Percentiles rank a stretch among this genome's conserved stretches.
Conservation (phyloP, 768 basidiomycete genomes). For the Amyloporia xantha region DNA sequence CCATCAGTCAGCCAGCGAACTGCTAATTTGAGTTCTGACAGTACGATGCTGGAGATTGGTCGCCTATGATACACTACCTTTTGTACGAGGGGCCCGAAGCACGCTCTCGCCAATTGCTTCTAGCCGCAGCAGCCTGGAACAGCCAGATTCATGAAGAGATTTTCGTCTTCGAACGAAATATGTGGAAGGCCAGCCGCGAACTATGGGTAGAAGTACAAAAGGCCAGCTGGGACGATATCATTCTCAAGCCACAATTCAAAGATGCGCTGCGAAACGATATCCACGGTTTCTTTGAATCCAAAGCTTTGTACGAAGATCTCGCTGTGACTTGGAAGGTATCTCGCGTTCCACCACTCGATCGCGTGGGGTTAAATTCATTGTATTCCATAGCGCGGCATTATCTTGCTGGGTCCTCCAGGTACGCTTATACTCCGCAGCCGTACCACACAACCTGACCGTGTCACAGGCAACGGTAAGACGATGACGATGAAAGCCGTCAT, state of each 20-base stretch:
- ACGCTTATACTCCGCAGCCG: neutral
- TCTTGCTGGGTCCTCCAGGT: constrained; percentile 78
- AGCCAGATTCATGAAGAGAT: constrained; percentile 60
- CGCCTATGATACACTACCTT: constrained; percentile 33
- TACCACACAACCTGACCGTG: neutral
- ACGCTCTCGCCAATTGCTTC: constrained; percentile 42
- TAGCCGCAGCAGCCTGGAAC: constrained; percentile 44
- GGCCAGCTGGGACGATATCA: constrained; percentile 69
- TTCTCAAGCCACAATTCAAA: constrained; percentile 68
- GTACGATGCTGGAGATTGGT: constrained; percentile 20
- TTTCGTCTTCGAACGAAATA: constrained; percentile 69
- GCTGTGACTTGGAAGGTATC: constrained; percentile 81
- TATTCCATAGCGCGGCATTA: constrained; percentile 58
- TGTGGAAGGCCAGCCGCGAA: constrained; percentile 53
- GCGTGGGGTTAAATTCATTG: too few species aligned
- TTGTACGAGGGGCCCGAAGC: constrained; percentile 58
- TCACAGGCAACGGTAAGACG: constrained; percentile 73
- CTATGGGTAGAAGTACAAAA: constrained; percentile 48
- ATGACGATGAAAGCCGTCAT: constrained; percentile 80
- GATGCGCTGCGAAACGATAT: constrained; percentile 62
- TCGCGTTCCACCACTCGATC: too few species aligned
- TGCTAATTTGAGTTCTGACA: neutral
- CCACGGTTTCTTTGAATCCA: constrained; percentile 70
- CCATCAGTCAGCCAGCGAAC: neutral
- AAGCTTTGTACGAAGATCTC: constrained; percentile 64